Conservation (phyloP, 2,329 filamentous ascomycete species). For the Alternaria gaisen region DNA sequence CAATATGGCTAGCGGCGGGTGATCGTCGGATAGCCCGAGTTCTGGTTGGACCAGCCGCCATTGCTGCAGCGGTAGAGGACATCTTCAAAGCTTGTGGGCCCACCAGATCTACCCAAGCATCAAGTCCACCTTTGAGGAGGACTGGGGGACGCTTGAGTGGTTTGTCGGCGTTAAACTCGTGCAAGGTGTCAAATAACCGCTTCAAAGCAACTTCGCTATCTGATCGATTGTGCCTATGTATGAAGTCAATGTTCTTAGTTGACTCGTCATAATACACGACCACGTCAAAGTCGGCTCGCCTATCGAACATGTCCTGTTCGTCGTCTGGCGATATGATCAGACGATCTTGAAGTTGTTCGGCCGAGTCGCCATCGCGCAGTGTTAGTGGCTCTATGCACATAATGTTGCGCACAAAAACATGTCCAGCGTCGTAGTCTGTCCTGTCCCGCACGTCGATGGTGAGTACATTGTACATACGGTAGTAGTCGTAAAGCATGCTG, state of each 20-base stretch:
- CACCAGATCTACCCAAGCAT: slow-evolving; percentile 86
- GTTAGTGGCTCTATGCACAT: slow-evolving; percentile 91
- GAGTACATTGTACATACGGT: slow-evolving; percentile 73
- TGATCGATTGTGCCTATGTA: slow-evolving; percentile 56
- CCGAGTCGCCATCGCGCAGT: slow-evolving; percentile 72
- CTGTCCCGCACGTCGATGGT: slow-evolving; percentile 86
- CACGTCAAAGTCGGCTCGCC: slow-evolving; percentile 79
- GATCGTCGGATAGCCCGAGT: slow-evolving; percentile 62
- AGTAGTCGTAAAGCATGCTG: slow-evolving; percentile 74
- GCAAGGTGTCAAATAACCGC: slow-evolving; percentile 79
- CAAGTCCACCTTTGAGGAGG: slow-evolving; percentile 80
- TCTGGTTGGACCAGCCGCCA: slow-evolving; percentile 56
- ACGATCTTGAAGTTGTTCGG: slow-evolving; percentile 71
- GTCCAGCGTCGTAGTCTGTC: slow-evolving; percentile 83
- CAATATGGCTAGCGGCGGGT: slow-evolving; percentile 61
- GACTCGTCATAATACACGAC: slow-evolving; percentile 89
- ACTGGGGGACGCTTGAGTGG: slow-evolving; percentile 77
- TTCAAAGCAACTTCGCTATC: slow-evolving; percentile 64
- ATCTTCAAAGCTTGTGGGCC: slow-evolving; percentile 71
- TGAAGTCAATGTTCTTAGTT: slow-evolving; percentile 67
- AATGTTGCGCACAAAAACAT: slow-evolving; percentile 82
- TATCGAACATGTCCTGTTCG: slow-evolving; percentile 79
- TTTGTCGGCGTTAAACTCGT: slow-evolving; percentile 83
- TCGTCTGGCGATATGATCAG: slow-evolving; percentile 74
- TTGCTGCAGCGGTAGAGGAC: slow-evolving; percentile 63